Evolutionary conservation across 2,329 filamentous ascomycete genomes (phyloP), one percentile per base, ranked within the genome.

Genomic region (Fusarium duplospermum): DNA sequence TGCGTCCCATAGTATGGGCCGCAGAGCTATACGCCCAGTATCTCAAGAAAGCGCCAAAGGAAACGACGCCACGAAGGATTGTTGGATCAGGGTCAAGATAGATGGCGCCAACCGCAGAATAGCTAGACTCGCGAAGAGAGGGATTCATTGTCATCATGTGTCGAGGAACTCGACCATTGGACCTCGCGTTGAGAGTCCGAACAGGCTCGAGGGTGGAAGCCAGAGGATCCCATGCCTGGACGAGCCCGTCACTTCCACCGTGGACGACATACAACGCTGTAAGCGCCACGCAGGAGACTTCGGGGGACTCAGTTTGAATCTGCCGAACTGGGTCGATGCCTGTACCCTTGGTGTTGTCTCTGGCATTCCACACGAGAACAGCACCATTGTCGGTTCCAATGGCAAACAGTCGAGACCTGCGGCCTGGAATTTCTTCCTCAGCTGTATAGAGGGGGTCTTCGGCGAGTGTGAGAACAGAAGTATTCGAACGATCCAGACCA

Each of bases 171-270:
- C 94, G 91, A 9, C 93, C 92, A 2, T 93, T 93, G 74, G 96
- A 95, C 16, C 93, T 91, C 4, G 94, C 94, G 80, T 97, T 95
- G 63, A 99, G 87, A 0, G 95, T 98, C 42, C 95, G 91, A 61
- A 98, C 89, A 0, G 96, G 94, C 22, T 92, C 91, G 20, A 88
- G 83, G 0, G 89, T 93, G 2, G 96, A 98, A 1, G 92, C 94
- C 56, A 99, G 86, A n/a, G 93, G 94, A 84, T 99, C 96, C 96
- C 96, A 99, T 7, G 95, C 94, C 82, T 98, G 96, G 6, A 98
- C 96, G 4, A 98, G 89, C 1, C 96, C 96, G 83, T 99, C 96
- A 75, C 93, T 98, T 29, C 96, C 96, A 59, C 96, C 96, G 81
- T 98, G 94, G 8, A 98, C 93, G 18, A 99, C 84, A 80, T 97